Conservation (phyloP, 75 land plant genomes). For the Pinus tabuliformis region DNA sequence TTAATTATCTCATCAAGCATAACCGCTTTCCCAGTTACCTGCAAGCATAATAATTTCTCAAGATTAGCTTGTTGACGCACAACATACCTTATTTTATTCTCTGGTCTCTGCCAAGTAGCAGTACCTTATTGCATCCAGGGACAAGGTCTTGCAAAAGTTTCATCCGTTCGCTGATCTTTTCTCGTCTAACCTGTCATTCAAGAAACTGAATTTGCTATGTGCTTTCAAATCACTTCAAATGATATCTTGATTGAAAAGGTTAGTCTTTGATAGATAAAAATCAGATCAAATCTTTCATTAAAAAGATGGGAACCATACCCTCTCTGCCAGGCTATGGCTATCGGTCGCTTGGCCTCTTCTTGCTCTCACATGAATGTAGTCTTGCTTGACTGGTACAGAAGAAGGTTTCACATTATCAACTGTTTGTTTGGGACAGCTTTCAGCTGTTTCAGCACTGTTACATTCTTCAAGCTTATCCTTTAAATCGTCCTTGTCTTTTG, state of each 20-base stretch:
- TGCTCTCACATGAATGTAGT: slow-evolving; percentile 93
- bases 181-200: slow-evolving; percentile 68
- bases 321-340: slow-evolving; percentile 93
- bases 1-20: slow-evolving; percentile 98
- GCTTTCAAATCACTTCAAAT: too few relatives aligned
- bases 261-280: too few relatives aligned
- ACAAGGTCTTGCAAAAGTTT: slow-evolving; percentile 90
- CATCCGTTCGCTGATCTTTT: slow-evolving; percentile 94
- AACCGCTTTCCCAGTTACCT: slow-evolving; percentile 96
- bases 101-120: background rate
- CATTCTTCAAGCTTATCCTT: slow-evolving; percentile 36
- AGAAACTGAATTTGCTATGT: background rate
- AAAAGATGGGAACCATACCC: slow-evolving; percentile 35
- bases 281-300: too few relatives aligned
- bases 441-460: slow-evolving; percentile 16
- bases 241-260: too few relatives aligned
- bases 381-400: slow-evolving; percentile 56
- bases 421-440: slow-evolving; percentile 26
- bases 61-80: background rate
- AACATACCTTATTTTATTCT: too few relatives aligned
- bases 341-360: slow-evolving; percentile 95
- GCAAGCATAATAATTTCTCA: background rate
- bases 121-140: slow-evolving; percentile 92
- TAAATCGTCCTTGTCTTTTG: slow-evolving; percentile 19
- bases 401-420: slow-evolving; percentile 44